Evolutionary conservation across 2,329 filamentous ascomycete genomes (phyloP), one percentile per base, ranked within the genome.

Genomic region (Colletotrichum endophyticum): DNA sequence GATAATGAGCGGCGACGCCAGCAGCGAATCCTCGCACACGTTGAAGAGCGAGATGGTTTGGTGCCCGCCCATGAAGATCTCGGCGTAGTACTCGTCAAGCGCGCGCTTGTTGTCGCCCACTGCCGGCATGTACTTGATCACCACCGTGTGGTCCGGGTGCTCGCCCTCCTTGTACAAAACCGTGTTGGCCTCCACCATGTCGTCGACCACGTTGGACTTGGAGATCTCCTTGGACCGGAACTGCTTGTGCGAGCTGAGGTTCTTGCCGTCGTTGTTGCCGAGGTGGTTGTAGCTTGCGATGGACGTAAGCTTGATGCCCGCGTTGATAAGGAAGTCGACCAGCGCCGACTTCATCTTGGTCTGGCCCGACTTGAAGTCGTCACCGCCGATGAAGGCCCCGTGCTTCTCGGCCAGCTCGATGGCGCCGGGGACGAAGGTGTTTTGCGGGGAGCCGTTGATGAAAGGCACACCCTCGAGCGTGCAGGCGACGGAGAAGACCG

Each of bases 341-440:
- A 99, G 92, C 25, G 97, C 97, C 77, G 97, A 99, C 90, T 99
- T 99, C 97, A 99, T 99, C 93, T 99, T 99, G 85, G 97, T 99
- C 91, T 99, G 97, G 78, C 97, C 97, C 78, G 97, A 99, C 90
- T 99, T 99, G 94, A 99, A 99, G 88, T 99, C 97, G 82, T 99
- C 97, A 79, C 97, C 97, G 75, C 97, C 97, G 82, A 99, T 96
- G 89, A 98, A 99, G 78, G 96, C 93, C 73, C 92, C 91, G 86
- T 98, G 93, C 86, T 94, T 90, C 89, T 98, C 95, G 27, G 97
- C 97, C 75, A 99, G 92, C 83, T 96, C 90, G 80, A 99, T 93
- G 77, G 94, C 95, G 82, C 97, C 97, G 11, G 96, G 96, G 25
- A 99, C 96, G 82, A 99, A 99, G 59, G 97, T 99, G 91, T 99